Evolutionary conservation across 352 stramenopile species (phyloP).

Genomic region (Phytophthora macrochlamydospora): DNA sequence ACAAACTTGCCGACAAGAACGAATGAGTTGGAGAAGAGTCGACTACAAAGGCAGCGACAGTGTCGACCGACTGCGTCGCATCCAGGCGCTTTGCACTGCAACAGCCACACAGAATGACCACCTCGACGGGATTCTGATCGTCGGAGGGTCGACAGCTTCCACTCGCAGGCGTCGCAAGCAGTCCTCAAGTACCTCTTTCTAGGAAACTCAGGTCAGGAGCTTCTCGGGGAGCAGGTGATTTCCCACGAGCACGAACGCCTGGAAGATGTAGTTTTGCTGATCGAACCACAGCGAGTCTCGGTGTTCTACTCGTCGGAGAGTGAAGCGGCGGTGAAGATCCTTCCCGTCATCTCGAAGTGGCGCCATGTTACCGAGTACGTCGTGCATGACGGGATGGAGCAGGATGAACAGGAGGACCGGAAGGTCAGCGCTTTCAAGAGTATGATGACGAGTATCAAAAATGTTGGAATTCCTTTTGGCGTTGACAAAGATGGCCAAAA

Average conservation of each 20-base stretch:
- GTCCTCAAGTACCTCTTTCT: constrained; percentile 82
- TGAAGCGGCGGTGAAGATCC: constrained; percentile 61
- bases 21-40: constrained; percentile 58
- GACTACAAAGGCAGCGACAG: constrained; percentile 67
- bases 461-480: constrained; percentile 67
- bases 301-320: constrained; percentile 78
- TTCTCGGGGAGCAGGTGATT: constrained; percentile 79
- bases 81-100: constrained; percentile 55
- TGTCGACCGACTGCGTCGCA: constrained; percentile 48
- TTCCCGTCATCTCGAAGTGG: constrained; percentile 74
- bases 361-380: constrained; percentile 68
- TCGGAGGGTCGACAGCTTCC: constrained; percentile 74
- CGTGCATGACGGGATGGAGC: constrained; percentile 67
- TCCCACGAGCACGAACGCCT: constrained; percentile 65
- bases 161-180: constrained; percentile 65
- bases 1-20: not conserved
- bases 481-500: constrained; percentile 35
- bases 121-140: constrained; percentile 63
- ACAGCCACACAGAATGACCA: not conserved
- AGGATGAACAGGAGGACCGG: constrained; percentile 67
- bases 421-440: constrained; percentile 71
- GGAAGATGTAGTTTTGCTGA: constrained; percentile 72
- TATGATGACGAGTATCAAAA: constrained; percentile 54
- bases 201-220: constrained; percentile 67
- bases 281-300: constrained; percentile 39